Evolutionary conservation across 179 eudicot species (phyloP).

Genomic region (Spinacia oleracea): DNA sequence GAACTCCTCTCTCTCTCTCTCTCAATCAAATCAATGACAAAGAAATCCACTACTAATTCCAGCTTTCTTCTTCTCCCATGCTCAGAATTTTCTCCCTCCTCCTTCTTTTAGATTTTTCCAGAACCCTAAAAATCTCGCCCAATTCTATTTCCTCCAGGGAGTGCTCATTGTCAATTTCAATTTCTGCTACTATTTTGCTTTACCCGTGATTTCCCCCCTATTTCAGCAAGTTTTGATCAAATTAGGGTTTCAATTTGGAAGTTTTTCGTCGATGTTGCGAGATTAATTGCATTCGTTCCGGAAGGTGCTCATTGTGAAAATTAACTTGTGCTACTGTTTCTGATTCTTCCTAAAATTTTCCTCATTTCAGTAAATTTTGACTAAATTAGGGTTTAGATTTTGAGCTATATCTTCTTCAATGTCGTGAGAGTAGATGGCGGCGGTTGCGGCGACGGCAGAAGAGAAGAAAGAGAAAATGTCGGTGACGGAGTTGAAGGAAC

Average conservation of each 20-base stretch:
- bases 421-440: constrained; percentile 19
- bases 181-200: background rate
- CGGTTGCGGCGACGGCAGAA: constrained; percentile 27
- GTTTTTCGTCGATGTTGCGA: background rate
- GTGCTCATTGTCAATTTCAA: too few relatives aligned
- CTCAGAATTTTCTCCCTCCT: background rate
- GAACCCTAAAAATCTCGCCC: background rate
- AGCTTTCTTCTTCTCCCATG: background rate
- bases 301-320: background rate
- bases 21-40: background rate
- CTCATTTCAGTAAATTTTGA: background rate
- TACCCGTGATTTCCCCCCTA: background rate
- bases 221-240: background rate
- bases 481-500: constrained; percentile 68
- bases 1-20: background rate
- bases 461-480: constrained; percentile 50
- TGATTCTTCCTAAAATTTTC: background rate
- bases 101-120: background rate
- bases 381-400: constrained; percentile 4
- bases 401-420: background rate
- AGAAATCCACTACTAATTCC: background rate
- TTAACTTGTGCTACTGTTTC: background rate
- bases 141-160: background rate
- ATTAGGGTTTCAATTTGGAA: background rate
- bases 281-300: background rate